A percentile compares a stretch with the other conserved stretches of the same genome.
These are phyloP conservation scores for Acacia confusa DNA, from an alignment of 306 rosid genomes.

Conservation along the genomic window DNA sequence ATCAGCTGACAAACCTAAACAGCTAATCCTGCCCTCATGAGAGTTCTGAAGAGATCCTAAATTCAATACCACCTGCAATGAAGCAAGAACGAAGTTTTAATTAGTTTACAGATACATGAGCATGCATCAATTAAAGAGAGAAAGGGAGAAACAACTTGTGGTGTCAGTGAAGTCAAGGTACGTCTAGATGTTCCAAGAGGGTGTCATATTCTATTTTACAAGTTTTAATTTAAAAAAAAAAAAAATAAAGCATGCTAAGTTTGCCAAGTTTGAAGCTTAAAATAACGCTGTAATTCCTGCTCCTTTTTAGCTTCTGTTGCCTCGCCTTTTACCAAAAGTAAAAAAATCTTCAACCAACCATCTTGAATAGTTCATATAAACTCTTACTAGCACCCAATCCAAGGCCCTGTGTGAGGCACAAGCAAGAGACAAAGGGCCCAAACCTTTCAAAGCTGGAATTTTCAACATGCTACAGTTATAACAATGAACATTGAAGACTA, in stretches of 20 bases:
- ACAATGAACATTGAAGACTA: background rate
- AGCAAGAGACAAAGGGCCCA: background rate
- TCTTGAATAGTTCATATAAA: background rate
- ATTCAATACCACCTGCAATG: slow-evolving; percentile 78
- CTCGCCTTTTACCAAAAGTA: background rate
- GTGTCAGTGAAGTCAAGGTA: background rate
- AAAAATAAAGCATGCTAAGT: background rate
- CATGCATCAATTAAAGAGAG: slow-evolving; percentile 16
- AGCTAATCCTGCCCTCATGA: slow-evolving; percentile 73
- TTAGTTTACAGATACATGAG: slow-evolving; percentile 5
- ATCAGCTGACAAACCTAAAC: slow-evolving; percentile 97
- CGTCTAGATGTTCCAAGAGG: slow-evolving; percentile 17
- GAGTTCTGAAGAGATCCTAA: slow-evolving; percentile 89
- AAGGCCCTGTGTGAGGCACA: background rate
- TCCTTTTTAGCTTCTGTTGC: background rate
- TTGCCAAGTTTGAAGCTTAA: background rate
- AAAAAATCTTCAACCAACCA: background rate
- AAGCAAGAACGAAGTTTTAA: slow-evolving; percentile 9
- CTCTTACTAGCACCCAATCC: background rate
- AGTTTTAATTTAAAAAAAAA: background rate
- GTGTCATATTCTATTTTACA: background rate
- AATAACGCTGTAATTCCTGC: background rate
- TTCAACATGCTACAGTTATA: background rate
- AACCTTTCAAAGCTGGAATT: background rate
- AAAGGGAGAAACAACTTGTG: slow-evolving; percentile 13